phyloP scores from a whole-genome alignment of 495 filamentous ascomycete genomes.

The Daldinia vernicosa region DNA sequence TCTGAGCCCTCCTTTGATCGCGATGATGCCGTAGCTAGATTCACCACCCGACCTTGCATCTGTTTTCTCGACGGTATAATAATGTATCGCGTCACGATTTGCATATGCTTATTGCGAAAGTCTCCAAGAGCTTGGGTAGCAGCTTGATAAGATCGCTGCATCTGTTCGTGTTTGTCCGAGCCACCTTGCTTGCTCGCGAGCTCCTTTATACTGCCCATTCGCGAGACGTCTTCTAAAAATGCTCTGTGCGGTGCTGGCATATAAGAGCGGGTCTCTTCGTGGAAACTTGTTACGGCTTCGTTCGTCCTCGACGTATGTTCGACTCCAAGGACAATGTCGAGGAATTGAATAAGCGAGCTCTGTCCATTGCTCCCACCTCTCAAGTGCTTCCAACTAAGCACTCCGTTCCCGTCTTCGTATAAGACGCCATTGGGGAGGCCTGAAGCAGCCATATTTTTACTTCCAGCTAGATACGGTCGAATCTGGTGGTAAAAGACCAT shows the following conservation, averaged over 20 bases:
- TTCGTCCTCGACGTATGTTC: constrained; percentile 80
- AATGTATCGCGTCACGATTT: constrained; percentile 93
- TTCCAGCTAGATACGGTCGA: constrained; percentile 90
- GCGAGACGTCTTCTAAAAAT: constrained; percentile 79
- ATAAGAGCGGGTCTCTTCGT: constrained; percentile 88
- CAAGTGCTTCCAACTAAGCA: constrained; percentile 74
- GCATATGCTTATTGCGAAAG: constrained; percentile 88
- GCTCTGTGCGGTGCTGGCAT: constrained; percentile 88
- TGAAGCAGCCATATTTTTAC: constrained; percentile 93
- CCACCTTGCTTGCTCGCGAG: constrained; percentile 65
- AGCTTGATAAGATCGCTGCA: constrained; percentile 78
- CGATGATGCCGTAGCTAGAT: constrained; percentile 69
- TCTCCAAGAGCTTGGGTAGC: constrained; percentile 81
- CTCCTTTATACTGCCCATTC: constrained; percentile 75
- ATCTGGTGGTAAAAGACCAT: constrained; percentile 93
- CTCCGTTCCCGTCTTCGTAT: constrained; percentile 77
- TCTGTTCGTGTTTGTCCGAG: constrained; percentile 59
- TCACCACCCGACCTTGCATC: constrained; percentile 52
- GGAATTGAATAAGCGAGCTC: constrained; percentile 92
- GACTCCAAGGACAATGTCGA: constrained; percentile 86
- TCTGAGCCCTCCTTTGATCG: constrained; percentile 37
- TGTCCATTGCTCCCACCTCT: constrained; percentile 95
- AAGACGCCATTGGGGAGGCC: constrained; percentile 87
- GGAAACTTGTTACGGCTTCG: constrained; percentile 86
- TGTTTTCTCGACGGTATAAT: constrained; percentile 67